phyloP scores from a whole-genome alignment of 2,329 filamentous ascomycete species.

The Aureobasidium melanogenum region DNA sequence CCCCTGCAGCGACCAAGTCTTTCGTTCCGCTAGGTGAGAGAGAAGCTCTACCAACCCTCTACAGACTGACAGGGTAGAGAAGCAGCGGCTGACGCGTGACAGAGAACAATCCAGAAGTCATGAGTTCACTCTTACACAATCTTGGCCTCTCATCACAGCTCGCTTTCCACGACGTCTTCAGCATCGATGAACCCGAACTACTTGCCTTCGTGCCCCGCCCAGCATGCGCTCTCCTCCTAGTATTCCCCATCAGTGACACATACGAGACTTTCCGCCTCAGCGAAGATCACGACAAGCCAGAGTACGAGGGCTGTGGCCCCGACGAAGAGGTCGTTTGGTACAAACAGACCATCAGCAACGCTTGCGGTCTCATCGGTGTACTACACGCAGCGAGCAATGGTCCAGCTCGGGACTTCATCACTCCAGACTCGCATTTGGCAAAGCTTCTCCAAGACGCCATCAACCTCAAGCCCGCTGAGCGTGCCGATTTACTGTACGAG shows the following conservation, averaged over 20 bases:
- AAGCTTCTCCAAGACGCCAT: conserved; percentile 61
- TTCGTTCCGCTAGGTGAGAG: conserved; percentile 14
- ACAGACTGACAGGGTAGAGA: no score
- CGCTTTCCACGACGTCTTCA: conserved; percentile 84
- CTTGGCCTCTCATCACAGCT: conserved; percentile 75
- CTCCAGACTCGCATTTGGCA: conserved; percentile 49
- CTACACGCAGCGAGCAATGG: conserved; percentile 79
- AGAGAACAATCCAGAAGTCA: conserved; percentile 79
- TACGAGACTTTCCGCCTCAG: conserved; percentile 69
- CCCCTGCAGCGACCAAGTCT: conserved; percentile 4
- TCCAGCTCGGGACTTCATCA: conserved; percentile 53
- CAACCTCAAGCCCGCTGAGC: conserved; percentile 54
- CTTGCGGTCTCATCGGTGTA: conserved; percentile 83
- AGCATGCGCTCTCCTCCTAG: conserved; percentile 77
- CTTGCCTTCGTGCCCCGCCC: conserved; percentile 83
- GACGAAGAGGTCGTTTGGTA: conserved; percentile 83
- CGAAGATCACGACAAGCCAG: conserved; percentile 57
- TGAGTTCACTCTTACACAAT: conserved; percentile 71
- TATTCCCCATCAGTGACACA: conserved; percentile 72
- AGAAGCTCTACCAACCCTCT: background rate
- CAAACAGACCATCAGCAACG: conserved; percentile 87
- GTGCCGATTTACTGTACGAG: conserved; percentile 68
- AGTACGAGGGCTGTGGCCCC: conserved; percentile 60
- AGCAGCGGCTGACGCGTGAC: background rate
- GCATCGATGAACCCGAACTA: conserved; percentile 74